Conservation (phyloP, 345 rosid species). For the Psidium friedrichsthalianum region DNA sequence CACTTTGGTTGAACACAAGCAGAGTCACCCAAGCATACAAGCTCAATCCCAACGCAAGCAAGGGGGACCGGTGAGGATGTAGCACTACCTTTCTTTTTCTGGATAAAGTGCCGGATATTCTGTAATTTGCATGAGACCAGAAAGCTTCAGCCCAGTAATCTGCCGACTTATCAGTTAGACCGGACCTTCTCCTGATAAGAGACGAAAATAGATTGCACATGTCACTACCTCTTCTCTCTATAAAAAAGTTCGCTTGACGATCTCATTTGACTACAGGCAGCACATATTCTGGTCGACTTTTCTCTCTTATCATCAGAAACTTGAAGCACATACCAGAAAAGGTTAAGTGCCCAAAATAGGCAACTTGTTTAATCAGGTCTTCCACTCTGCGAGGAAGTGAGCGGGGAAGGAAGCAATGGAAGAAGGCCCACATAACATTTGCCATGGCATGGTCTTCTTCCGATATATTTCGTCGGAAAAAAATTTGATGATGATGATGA, state of each 20-base stretch:
- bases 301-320: not conserved
- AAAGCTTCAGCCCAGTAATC: not conserved
- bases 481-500: not conserved
- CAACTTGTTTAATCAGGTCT: not conserved
- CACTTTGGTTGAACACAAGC: not conserved
- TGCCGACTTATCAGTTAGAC: not conserved
- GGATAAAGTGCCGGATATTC: not conserved
- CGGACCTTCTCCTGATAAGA: not conserved
- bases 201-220: not conserved
- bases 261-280: not conserved
- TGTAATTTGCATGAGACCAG: fast-evolving
- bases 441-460: not conserved
- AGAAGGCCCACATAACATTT: not conserved
- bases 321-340: not conserved
- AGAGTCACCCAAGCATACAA: not conserved
- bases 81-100: not conserved
- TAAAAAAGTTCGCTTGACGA: not conserved
- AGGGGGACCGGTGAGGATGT: not conserved
- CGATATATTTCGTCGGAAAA: not conserved
- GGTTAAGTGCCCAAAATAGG: not conserved
- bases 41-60: not conserved
- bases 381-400: not conserved
- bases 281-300: not conserved
- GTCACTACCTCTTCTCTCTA: not conserved
- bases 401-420: not conserved